These are phyloP conservation scores for Cicer chorassanicum DNA, from an alignment of 306 rosid genomes.

Conservation along the genomic window DNA sequence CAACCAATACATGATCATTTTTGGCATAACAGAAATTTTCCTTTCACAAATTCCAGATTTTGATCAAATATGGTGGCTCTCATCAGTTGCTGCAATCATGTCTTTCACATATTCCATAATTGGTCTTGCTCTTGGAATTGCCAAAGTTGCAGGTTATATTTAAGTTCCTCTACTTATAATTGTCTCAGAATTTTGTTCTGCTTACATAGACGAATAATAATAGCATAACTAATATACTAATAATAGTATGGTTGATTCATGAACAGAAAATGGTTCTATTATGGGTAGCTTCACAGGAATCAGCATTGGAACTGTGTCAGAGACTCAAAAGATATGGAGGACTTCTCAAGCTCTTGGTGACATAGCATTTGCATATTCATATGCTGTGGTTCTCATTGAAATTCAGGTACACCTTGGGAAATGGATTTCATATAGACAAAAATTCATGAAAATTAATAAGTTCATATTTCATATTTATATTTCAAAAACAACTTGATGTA, in stretches of 20 bases:
- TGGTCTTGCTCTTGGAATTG: slow-evolving; percentile 65
- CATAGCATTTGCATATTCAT: slow-evolving; percentile 70
- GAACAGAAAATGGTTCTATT: slow-evolving; percentile 55
- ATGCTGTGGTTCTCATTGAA: slow-evolving; percentile 65
- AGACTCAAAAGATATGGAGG: slow-evolving; percentile 60
- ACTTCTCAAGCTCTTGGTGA: slow-evolving; percentile 71
- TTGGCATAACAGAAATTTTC: slow-evolving; percentile 50
- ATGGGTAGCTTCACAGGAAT: slow-evolving; percentile 60
- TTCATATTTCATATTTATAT: neutral
- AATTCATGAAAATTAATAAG: neutral
- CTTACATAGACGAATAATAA: neutral
- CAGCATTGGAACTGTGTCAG: slow-evolving; percentile 47
- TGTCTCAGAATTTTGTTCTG: neutral
- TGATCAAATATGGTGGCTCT: slow-evolving; percentile 78
- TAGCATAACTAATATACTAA: neutral
- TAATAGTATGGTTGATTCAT: slow-evolving; percentile 34
- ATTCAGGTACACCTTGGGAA: slow-evolving; percentile 55
- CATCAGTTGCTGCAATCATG: slow-evolving; percentile 65
- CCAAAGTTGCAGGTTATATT: slow-evolving; percentile 66
- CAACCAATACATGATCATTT: slow-evolving; percentile 54
- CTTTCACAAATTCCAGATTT: slow-evolving; percentile 70
- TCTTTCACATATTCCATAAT: slow-evolving; percentile 64
- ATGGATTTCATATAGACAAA: neutral
- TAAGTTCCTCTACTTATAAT: neutral
- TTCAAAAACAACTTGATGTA: neutral